Conservation (phyloP, 176 grass and related monocot genomes). For the Cenchrus purpureus region DNA sequence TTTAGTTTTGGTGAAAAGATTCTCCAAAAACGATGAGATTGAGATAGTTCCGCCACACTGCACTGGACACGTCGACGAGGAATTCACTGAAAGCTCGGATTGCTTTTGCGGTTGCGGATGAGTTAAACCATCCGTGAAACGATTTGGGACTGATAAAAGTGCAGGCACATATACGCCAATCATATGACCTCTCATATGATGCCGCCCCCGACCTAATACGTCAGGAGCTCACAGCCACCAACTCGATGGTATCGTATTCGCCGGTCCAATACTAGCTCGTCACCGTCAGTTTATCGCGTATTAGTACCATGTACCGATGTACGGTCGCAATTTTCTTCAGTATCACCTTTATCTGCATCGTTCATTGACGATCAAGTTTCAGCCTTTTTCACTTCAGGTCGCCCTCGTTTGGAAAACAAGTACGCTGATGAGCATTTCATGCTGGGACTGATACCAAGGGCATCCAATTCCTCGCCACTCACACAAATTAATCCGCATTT, state of each 20-base stretch:
- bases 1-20: too few species aligned
- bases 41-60: background rate
- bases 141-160: background rate
- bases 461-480: constrained; percentile 24
- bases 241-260: constrained; percentile 27
- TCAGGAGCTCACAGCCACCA: background rate
- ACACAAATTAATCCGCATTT: background rate
- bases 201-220: constrained; percentile 15
- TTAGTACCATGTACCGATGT: too few species aligned
- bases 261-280: background rate
- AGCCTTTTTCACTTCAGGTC: background rate
- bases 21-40: background rate
- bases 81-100: background rate
- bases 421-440: background rate
- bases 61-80: background rate
- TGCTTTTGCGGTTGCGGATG: background rate
- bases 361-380: background rate
- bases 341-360: background rate
- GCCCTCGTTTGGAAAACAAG: background rate
- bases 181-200: background rate
- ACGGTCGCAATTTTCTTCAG: background rate
- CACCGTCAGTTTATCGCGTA: background rate
- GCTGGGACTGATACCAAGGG: background rate
- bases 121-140: background rate
- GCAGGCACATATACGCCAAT: background rate